Evolutionary conservation across 2,329 filamentous ascomycete species (phyloP), one percentile per base, ranked within the genome.

Genomic region (Ophiosphaerella korrae): DNA sequence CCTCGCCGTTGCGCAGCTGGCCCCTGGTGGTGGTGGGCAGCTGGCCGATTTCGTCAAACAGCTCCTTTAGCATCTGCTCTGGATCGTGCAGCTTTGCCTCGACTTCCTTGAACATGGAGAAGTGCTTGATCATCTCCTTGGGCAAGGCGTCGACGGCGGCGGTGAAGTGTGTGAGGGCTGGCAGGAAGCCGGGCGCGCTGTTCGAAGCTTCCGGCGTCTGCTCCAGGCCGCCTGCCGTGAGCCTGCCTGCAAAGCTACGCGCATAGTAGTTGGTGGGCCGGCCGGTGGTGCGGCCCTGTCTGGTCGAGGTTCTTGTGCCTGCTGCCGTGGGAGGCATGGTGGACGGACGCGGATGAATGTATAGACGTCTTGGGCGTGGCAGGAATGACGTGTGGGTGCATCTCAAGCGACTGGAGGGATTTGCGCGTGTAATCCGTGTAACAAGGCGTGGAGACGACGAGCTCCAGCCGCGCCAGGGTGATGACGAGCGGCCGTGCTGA

Each of bases 41-140:
- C 34, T 71, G 68, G 50, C 77, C 73, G 35, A 89, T 85, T 45
- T 82, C 82, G 54, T 87, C 81, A 63, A 96, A 84, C 55, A 95
- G 82, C 68, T 88, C 83, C 68, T 88, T 87, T 51, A 99, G 82
- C 67, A 88, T 84, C 64, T 94, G 88, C 72, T 96, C 91, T 6
- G 94, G 89, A 23, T 86, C 87, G 75, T 92, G 94, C 58, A 96
- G 89, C 77, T 99, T 99, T 57, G 93, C 93, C 78, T 99, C 94
- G 41, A 97, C 94, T 77, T 99, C 94, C 74, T 97, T 97, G 62
- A 99, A 82, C 49, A 97, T 83, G 31, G 93, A 97, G 65, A 96
- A 96, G 74, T 99, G 93, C 70, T 92, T 88, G 63, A 96, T 91
- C 43, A 97, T 90, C 77, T 99, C 94, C 73, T 92, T 92, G 4